Evolutionary conservation across 495 filamentous ascomycete genomes (phyloP).

Genomic region (Xylaria longipes): DNA sequence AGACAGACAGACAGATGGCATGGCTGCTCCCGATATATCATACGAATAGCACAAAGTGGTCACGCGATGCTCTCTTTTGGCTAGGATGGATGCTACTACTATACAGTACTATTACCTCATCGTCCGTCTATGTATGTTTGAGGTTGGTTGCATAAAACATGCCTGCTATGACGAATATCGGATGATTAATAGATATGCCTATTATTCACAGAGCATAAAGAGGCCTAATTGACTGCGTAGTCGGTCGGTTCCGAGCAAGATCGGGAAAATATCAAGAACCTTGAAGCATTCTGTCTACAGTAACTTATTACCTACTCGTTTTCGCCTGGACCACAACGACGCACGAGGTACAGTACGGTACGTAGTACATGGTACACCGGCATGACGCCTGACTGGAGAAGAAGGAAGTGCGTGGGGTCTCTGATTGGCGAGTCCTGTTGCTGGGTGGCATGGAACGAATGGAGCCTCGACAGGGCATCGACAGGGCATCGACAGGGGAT

Average conservation of each 20-base stretch:
- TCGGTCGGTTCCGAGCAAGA: constrained; percentile 14
- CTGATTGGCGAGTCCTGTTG: constrained; percentile 7
- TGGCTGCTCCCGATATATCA: neutral
- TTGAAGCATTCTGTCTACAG: neutral
- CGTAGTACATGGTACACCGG: neutral
- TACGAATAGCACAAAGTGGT: constrained; percentile 19
- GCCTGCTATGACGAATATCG: constrained; percentile 10
- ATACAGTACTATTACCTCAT: constrained; percentile 13
- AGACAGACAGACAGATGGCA: neutral
- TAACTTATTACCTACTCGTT: neutral
- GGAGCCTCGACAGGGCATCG: constrained; percentile 1
- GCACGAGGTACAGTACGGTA: neutral
- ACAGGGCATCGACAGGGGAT: constrained; percentile 1
- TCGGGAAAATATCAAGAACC: neutral
- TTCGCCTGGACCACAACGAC: neutral
- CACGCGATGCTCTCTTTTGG: constrained; percentile 20
- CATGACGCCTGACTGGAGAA: constrained; percentile 9
- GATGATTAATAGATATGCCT: neutral
- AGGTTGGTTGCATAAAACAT: constrained; percentile 4
- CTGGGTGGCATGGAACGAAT: constrained; percentile 22
- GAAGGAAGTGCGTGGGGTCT: neutral
- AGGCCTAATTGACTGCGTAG: neutral
- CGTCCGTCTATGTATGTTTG: neutral
- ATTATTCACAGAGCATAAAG: neutral
- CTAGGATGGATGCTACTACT: neutral